These are phyloP conservation scores for Setaria italica DNA, from an alignment of 202 grass and related monocot genomes.

Conservation along the genomic window DNA sequence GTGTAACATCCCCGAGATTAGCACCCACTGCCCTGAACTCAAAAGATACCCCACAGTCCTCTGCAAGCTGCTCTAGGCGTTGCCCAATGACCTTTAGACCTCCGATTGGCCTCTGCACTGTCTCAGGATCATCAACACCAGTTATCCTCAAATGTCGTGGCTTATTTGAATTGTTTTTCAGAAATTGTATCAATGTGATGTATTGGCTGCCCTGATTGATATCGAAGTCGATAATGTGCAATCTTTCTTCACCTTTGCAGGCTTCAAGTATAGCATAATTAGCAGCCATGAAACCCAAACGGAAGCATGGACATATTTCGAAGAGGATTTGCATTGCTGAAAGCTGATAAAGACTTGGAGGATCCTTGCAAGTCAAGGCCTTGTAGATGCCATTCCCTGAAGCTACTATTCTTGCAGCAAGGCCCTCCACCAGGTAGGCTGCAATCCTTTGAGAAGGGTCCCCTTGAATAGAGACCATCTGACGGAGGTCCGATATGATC, in stretches of 20 bases:
- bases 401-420: constrained; percentile 85
- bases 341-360: constrained; percentile 85
- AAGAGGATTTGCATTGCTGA: constrained; percentile 99
- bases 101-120: constrained; percentile 87
- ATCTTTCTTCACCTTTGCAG: constrained; percentile 77
- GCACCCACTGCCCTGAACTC: constrained; percentile 84
- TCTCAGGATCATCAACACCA: constrained; percentile 93
- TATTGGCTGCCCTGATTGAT: constrained; percentile 97
- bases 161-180: constrained; percentile 68
- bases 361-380: constrained; percentile 88
- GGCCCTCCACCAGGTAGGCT: constrained; percentile 88
- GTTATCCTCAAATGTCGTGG: constrained; percentile 77
- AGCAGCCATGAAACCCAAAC: constrained; percentile 90
- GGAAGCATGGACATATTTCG: constrained; percentile 93
- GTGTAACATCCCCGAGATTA: constrained; percentile 78
- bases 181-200: constrained; percentile 80
- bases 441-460: constrained; percentile 88
- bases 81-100: constrained; percentile 89
- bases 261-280: constrained; percentile 94
- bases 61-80: constrained; percentile 79
- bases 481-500: constrained; percentile 83
- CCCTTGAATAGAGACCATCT: constrained; percentile 90
- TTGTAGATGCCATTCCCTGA: constrained; percentile 90
- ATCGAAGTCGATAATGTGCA: constrained; percentile 98
- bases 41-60: constrained; percentile 76